Conservation (phyloP, 1,284 basidiomycete genomes). For the Blastosporella zonata region DNA sequence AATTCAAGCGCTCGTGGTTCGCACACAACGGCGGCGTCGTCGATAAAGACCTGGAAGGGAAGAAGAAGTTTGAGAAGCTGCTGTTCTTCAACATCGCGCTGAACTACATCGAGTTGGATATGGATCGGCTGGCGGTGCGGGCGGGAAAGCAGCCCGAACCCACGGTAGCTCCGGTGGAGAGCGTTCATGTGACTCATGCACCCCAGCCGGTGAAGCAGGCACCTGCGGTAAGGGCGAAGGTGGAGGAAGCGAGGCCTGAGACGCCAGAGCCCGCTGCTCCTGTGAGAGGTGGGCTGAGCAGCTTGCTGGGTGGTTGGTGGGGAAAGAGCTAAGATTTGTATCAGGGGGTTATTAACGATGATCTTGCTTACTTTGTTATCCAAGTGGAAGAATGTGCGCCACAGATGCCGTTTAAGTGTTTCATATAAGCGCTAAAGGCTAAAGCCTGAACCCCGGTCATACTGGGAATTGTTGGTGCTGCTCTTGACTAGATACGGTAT, state of each 20-base stretch:
- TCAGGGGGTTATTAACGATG: background rate
- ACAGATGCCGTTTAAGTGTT: too few relatives aligned
- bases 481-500: too few relatives aligned
- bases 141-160: conserved; percentile 55
- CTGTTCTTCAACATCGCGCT: conserved; percentile 93
- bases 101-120: conserved; percentile 84
- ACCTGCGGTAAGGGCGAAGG: conserved; percentile 27
- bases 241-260: conserved; percentile 29
- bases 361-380: background rate
- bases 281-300: conserved; percentile 37
- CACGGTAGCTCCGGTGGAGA: background rate
- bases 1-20: conserved; percentile 79
- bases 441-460: too few relatives aligned
- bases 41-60: conserved; percentile 29
- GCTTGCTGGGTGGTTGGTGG: conserved; percentile 48
- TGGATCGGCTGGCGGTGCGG: conserved; percentile 70
- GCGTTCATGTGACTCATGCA: conserved; percentile 8
- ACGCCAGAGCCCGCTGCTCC: conserved; percentile 30
- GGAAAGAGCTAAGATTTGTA: conserved; percentile 29
- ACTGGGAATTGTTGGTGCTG: too few relatives aligned
- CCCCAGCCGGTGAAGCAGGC: conserved; percentile 13
- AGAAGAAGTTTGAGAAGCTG: conserved; percentile 68
- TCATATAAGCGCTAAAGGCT: too few relatives aligned
- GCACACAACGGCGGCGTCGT: conserved; percentile 62
- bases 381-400: too few relatives aligned